Evolutionary conservation across 225 moss, liverwort and hornwort genomes (phyloP), one percentile per base, ranked within the genome.

Genomic region (Bryoerythrophyllum caledonicum): DNA sequence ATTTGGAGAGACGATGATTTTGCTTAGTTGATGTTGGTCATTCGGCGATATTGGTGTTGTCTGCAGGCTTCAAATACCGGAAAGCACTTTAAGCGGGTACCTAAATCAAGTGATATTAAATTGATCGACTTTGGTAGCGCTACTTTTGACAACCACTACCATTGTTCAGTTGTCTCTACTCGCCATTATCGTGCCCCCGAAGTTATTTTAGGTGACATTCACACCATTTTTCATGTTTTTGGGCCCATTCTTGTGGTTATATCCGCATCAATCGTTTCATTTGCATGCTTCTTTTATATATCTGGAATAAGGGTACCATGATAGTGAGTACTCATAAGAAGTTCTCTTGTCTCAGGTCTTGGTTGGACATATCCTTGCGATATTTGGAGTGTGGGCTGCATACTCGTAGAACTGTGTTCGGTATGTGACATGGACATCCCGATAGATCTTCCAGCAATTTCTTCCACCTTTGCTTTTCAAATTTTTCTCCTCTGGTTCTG

Each of bases 381-480:
- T 84, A 80, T 91, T 62, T 97, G 96, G 96, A 94, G 96, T 81
- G 92, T 97, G 74, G 96, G 96, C 75, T 97, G 96, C 87, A 97
- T 94, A 79, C 86, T 97, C 61, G 92, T 92, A 75, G 96, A 94
- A 81, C 84, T 94, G 64, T 97, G 96, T 84, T 87, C 96, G 92
- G 94, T 94, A 87, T 77, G 96, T 88, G 65, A 85, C 62, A 61
- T 46, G 32, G 44, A 60, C 48, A 73, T 21, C 49, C 34, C 62
- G 35, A 60, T 60, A 14, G 37, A 49, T 51, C 60, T 59, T 43
- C 16, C 61, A 49, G 15, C 73, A 61, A 61, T 65, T 58, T 24
- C 46, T 75, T 56, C 32, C 65, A 41, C 78, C 64, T 56, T 30
- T 43, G 10, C n/a, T 52, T 28, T 43, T 71, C 21, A 34, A 34